A percentile compares a stretch with the other conserved stretches of the same genome.
These are phyloP conservation scores for Kandelia obovata DNA, from an alignment of 345 rosid genomes.

Conservation along the genomic window DNA sequence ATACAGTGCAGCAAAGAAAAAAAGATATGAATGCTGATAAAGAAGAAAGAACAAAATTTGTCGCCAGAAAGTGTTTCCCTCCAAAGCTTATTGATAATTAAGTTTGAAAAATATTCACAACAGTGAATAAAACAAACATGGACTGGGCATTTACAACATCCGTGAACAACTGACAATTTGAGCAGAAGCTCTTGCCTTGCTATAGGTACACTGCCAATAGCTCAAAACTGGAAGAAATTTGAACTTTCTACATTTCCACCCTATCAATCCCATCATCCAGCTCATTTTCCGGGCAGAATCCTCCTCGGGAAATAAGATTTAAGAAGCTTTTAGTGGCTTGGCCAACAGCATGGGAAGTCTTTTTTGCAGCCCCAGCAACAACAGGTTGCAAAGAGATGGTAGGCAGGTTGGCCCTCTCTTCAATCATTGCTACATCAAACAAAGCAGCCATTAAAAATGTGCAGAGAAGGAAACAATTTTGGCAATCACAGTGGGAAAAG, in stretches of 20 bases:
- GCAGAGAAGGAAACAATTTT: neutral
- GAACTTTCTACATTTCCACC: slow-evolving; percentile 30
- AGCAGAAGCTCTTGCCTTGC: neutral
- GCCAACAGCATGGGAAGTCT: slow-evolving; percentile 74
- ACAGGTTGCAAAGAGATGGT: slow-evolving; percentile 72
- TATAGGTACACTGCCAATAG: neutral
- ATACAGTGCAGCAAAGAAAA: too few species aligned
- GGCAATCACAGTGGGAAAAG: neutral
- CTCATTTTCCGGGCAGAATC: slow-evolving; percentile 30
- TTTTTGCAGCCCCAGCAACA: slow-evolving; percentile 73
- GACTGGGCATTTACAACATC: neutral
- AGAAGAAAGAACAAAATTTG: neutral
- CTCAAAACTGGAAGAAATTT: neutral
- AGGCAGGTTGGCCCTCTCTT: slow-evolving; percentile 87
- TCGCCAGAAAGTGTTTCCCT: neutral
- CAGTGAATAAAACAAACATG: too few species aligned
- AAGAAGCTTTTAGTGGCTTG: slow-evolving; percentile 68
- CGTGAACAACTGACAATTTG: neutral
- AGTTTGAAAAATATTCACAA: neutral
- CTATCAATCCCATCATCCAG: slow-evolving; percentile 34
- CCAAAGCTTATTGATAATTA: neutral
- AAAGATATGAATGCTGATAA: neutral
- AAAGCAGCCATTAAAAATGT: slow-evolving; percentile 12
- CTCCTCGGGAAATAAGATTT: slow-evolving; percentile 58
- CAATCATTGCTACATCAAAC: slow-evolving; percentile 65